Conservation (phyloP, 768 basidiomycete genomes). For the Butyriboletus loyo region DNA sequence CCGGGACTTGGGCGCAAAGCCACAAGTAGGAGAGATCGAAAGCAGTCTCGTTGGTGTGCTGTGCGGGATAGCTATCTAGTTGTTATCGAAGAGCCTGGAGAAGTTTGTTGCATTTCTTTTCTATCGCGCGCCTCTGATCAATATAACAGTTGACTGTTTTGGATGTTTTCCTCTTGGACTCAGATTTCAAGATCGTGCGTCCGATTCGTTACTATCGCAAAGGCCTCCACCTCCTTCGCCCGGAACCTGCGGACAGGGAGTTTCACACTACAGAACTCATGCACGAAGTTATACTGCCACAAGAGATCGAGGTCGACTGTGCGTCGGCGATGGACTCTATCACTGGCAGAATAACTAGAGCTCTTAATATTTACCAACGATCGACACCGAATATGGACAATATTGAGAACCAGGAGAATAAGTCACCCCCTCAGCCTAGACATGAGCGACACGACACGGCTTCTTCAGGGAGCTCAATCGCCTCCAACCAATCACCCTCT, state of each 20-base stretch:
- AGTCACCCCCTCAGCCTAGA: neutral
- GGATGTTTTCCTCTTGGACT: slow-evolving; percentile 92
- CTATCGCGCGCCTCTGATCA: neutral
- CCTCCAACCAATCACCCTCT: slow-evolving; percentile 40
- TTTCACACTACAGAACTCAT: slow-evolving; percentile 18
- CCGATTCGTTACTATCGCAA: slow-evolving; percentile 88
- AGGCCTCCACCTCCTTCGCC: slow-evolving; percentile 67
- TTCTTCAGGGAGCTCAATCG: slow-evolving; percentile 36
- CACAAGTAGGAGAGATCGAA: slow-evolving; percentile 53
- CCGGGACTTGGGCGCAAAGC: slow-evolving; percentile 66
- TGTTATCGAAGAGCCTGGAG: slow-evolving; percentile 80
- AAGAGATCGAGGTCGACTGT: slow-evolving; percentile 33
- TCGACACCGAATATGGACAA: slow-evolving; percentile 11
- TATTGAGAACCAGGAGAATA: slow-evolving; percentile 6
- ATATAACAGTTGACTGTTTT: slow-evolving; percentile 65
- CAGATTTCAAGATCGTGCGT: slow-evolving; percentile 85
- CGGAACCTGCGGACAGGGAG: slow-evolving; percentile 28
- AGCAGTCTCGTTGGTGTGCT: slow-evolving; percentile 82
- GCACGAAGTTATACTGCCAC: slow-evolving; percentile 17
- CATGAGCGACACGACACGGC: slow-evolving; percentile 14
- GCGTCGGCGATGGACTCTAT: slow-evolving; percentile 49
- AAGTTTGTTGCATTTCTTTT: slow-evolving; percentile 45
- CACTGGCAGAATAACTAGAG: slow-evolving; percentile 42
- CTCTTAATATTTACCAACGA: slow-evolving; percentile 37
- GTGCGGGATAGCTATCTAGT: slow-evolving; percentile 92